Percentiles rank a stretch among this genome's conserved stretches.
Conservation (phyloP, 208 protist genomes). For the Trypanosoma grayi region DNA sequence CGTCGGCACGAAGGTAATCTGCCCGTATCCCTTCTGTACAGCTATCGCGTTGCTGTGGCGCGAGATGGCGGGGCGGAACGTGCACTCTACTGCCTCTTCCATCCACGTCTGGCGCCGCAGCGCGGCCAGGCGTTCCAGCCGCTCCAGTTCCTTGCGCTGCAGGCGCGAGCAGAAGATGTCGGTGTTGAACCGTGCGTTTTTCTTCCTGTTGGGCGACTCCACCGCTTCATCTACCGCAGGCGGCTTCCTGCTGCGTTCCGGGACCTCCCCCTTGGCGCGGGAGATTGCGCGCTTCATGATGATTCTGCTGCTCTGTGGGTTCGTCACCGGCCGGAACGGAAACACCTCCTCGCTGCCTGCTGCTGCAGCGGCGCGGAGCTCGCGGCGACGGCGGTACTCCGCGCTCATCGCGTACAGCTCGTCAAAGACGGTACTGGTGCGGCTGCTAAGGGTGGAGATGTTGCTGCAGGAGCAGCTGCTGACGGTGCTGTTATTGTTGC, state of each 20-base stretch:
- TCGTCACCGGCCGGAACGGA: slow-evolving; percentile 25
- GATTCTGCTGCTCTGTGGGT: slow-evolving; percentile 21
- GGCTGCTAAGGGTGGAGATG: background rate
- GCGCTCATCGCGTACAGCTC: slow-evolving; percentile 31
- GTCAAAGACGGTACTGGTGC: slow-evolving; percentile 28
- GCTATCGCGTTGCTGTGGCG: slow-evolving; percentile 14
- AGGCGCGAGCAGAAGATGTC: slow-evolving; percentile 26
- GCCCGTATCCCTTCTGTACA: slow-evolving; percentile 15
- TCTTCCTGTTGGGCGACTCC: background rate
- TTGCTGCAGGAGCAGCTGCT: background rate
- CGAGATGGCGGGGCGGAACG: slow-evolving; percentile 37
- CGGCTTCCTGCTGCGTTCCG: slow-evolving; percentile 10
- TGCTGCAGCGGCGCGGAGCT: slow-evolving; percentile 19
- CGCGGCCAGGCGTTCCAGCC: slow-evolving; percentile 2
- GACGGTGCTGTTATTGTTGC: background rate
- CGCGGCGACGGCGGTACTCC: slow-evolving; percentile 27
- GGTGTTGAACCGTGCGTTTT: slow-evolving; percentile 9
- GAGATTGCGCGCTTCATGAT: slow-evolving; percentile 28
- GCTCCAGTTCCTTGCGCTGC: slow-evolving; percentile 24
- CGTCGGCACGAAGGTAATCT: slow-evolving; percentile 5
- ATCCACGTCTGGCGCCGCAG: slow-evolving; percentile 2
- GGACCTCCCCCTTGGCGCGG: slow-evolving; percentile 19
- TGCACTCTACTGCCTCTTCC: slow-evolving; percentile 27
- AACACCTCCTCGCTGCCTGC: slow-evolving; percentile 20
- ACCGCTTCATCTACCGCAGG: background rate